Conservation (phyloP, 768 basidiomycete genomes). For the Russula foetens region DNA sequence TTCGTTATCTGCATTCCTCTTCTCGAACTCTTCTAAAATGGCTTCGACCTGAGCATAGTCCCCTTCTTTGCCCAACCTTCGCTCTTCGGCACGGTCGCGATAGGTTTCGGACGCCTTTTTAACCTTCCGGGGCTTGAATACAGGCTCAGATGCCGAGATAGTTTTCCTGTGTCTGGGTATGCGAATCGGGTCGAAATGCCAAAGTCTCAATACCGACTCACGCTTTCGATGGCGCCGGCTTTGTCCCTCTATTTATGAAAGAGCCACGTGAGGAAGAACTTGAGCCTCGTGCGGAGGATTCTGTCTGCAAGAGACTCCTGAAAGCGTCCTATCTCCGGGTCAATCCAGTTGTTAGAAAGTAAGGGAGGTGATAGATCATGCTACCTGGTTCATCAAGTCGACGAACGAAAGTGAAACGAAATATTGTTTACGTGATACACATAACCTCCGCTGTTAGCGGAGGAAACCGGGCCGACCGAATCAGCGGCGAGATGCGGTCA, state of each 20-base stretch:
- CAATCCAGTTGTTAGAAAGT: neutral
- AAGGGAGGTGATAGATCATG: neutral
- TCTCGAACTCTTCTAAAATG: slow-evolving; percentile 75
- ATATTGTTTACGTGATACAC: neutral
- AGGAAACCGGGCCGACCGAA: neutral
- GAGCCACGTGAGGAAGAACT: slow-evolving; percentile 28
- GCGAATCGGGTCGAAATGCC: neutral
- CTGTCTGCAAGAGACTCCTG: slow-evolving; percentile 38
- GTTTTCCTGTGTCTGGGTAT: slow-evolving; percentile 33
- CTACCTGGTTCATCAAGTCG: slow-evolving; percentile 18
- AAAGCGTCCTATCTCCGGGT: slow-evolving; percentile 46
- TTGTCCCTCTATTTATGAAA: slow-evolving; percentile 24
- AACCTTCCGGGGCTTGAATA: slow-evolving; percentile 77
- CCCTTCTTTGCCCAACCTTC: slow-evolving; percentile 54
- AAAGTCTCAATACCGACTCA: neutral
- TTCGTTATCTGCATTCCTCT: slow-evolving; percentile 44
- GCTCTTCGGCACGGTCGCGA: slow-evolving; percentile 69
- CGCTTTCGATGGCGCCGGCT: slow-evolving; percentile 15
- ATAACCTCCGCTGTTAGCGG: neutral
- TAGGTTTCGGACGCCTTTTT: slow-evolving; percentile 48
- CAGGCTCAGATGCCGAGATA: slow-evolving; percentile 44
- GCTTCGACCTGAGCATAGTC: slow-evolving; percentile 79
- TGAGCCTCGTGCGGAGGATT: slow-evolving; percentile 24
- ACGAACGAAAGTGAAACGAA: neutral
- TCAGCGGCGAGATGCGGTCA: neutral